Conservation (phyloP, 2,329 filamentous ascomycete species). For the Onygena corvina region DNA sequence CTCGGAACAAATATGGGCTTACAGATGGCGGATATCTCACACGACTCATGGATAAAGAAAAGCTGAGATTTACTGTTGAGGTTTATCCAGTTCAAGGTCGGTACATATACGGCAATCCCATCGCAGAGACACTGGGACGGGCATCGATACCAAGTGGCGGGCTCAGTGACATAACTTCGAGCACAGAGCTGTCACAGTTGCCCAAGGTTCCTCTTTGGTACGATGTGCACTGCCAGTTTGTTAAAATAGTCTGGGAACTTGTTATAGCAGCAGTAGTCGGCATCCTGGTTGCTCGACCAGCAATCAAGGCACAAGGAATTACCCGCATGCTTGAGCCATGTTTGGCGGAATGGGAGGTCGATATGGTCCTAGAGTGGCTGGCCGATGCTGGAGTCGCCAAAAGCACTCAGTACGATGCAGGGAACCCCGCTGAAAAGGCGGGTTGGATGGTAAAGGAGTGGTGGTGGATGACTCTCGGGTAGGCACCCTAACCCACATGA, state of each 20-base stretch:
- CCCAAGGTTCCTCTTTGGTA: conserved; percentile 37
- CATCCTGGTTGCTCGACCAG: conserved; percentile 32
- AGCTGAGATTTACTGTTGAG: conserved; percentile 34
- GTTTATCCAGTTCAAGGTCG: conserved; percentile 24
- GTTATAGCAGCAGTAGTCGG: conserved; percentile 33
- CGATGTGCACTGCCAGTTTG: conserved; percentile 35
- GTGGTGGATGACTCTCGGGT: conserved; percentile 23
- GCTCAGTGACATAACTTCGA: conserved; percentile 9
- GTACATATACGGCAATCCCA: conserved; percentile 34
- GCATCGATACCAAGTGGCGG: conserved; percentile 23
- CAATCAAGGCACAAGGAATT: conserved; percentile 27
- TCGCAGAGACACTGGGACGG: conserved; percentile 16
- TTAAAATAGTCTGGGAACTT: conserved; percentile 32
- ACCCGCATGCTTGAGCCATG: conserved; percentile 28
- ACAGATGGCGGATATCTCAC: conserved; percentile 38
- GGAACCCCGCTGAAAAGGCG: conserved; percentile 11
- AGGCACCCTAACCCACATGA: no score
- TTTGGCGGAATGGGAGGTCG: conserved; percentile 34
- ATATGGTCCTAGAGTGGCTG: conserved; percentile 33
- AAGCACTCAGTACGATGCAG: conserved; percentile 16
- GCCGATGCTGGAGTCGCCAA: conserved; percentile 20
- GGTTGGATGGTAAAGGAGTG: conserved; percentile 29
- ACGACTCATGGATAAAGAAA: conserved; percentile 34
- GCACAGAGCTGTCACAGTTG: conserved; percentile 4
- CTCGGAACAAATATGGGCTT: conserved; percentile 36